phyloP scores from a whole-genome alignment of 371 early-diverging fungal genomes.

The Mycotypha africana region DNA sequence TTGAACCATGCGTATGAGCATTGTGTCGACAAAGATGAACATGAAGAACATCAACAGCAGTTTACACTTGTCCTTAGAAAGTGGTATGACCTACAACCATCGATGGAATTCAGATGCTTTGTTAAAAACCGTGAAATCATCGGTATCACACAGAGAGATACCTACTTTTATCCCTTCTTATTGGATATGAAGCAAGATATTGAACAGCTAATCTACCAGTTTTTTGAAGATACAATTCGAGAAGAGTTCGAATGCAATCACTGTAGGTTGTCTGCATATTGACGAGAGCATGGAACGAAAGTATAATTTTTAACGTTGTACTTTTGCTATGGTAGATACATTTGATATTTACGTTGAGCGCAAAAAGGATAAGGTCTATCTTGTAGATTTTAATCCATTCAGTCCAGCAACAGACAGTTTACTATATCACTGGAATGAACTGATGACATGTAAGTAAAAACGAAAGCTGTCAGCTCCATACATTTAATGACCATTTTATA shows the following conservation, averaged over 20 bases:
- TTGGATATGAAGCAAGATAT: slow-evolving; percentile 51
- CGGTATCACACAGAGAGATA: slow-evolving; percentile 74
- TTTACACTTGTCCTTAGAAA: slow-evolving; percentile 72
- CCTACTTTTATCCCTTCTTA: slow-evolving; percentile 75
- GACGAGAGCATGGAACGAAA: background rate
- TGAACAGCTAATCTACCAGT: slow-evolving; percentile 48
- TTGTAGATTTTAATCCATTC: slow-evolving; percentile 91
- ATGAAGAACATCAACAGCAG: background rate
- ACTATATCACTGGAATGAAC: slow-evolving; percentile 77
- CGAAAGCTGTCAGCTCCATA: too few relatives aligned
- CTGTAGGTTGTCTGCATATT: slow-evolving; percentile 26
- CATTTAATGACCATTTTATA: too few relatives aligned
- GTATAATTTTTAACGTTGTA: too few relatives aligned
- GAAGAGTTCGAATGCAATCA: slow-evolving; percentile 49
- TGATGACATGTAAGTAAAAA: slow-evolving; percentile 41
- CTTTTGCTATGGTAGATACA: slow-evolving; percentile 59
- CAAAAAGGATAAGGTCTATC: slow-evolving; percentile 50
- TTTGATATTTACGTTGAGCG: slow-evolving; percentile 83
- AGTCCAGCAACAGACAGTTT: slow-evolving; percentile 71
- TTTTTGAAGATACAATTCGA: slow-evolving; percentile 60
- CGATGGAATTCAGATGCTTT: slow-evolving; percentile 94
- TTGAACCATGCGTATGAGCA: slow-evolving; percentile 70
- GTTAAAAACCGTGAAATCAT: slow-evolving; percentile 59
- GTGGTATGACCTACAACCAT: slow-evolving; percentile 81
- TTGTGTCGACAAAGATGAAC: slow-evolving; percentile 31